Evolutionary conservation across 2,329 filamentous ascomycete species (phyloP), one percentile per base, ranked within the genome.

Genomic region (Septoria petroselini): DNA sequence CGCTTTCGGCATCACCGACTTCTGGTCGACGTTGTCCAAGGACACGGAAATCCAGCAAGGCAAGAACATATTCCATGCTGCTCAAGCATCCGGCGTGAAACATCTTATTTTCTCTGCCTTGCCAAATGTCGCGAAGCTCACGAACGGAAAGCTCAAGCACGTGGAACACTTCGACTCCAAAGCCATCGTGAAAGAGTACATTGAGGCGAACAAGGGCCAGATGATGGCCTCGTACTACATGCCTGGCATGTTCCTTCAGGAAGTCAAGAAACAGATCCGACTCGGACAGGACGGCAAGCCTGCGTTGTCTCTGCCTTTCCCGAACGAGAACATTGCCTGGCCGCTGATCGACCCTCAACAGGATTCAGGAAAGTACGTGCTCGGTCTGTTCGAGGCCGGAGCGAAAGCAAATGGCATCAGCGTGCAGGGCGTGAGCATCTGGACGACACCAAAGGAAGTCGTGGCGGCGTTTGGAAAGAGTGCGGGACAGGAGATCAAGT

Each of bases 1-100:
- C n/a, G 76, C 78, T 33, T 81, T 75, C 58, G 72, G 67, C 27
- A 71, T 79, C 9, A 80, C 78, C 27, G 76, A 78, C 64, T 78
- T 61, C 64, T 78, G 75, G 76, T 71, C 75, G 31, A 33, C 57
- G 21, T 48, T 61, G 50, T 55, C 62, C 29, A 58, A 68, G 4
- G 60, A 68, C 14, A 50, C 58, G 2, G 67, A 70, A 38, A 54
- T 65, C 4, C 33, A 53, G 23, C 66, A 69, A 46, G 67, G 67
- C 18, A 65, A 64, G 52, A 61, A 61, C 21, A 66, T 70, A 29
- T 67, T 70, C 18, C 53, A 72, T 2, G 60, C 59, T 0, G 50
- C 48, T 31, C 62, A 64, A 34, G 54, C 43, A 3, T 56, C 61
- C 4, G 67, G 65, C 7, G 65, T 70, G 2, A 53, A 65, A 27